A percentile compares a stretch with the other conserved stretches of the same genome.
These are phyloP conservation scores for Calycina marina DNA, from an alignment of 2,329 filamentous ascomycete genomes.

Conservation along the genomic window DNA sequence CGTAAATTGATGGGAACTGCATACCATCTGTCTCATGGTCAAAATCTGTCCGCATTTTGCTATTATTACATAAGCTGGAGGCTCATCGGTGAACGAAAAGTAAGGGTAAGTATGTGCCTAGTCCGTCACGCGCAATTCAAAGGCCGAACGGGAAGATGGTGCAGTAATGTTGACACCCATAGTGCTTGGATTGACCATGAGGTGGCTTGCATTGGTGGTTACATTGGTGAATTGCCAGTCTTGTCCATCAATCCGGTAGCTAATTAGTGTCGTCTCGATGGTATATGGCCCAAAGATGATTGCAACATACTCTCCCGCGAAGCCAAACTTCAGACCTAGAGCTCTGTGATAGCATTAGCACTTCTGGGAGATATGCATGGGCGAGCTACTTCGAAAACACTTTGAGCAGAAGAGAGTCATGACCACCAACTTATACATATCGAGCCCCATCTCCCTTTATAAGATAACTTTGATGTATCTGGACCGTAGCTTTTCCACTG, in stretches of 20 bases:
- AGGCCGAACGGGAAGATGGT: conserved; percentile 30
- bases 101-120: conserved; percentile 33
- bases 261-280: conserved; percentile 31
- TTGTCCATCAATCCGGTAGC: conserved; percentile 40
- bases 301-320: conserved; percentile 13
- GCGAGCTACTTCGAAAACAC: conserved; percentile 15
- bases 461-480: conserved; percentile 38
- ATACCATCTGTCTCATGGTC: conserved; percentile 31
- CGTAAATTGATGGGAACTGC: conserved; percentile 37
- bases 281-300: conserved; percentile 16
- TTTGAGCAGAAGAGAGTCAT: conserved; percentile 22
- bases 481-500: conserved; percentile 35
- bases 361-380: background rate
- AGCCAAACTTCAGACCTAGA: conserved; percentile 16
- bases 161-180: conserved; percentile 29
- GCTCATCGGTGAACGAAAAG: too few species aligned
- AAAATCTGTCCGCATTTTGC: too few species aligned
- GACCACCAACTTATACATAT: conserved; percentile 46
- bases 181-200: conserved; percentile 31
- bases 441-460: conserved; percentile 48
- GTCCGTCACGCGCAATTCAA: conserved; percentile 45
- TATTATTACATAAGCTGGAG: too few species aligned
- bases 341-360: conserved; percentile 22
- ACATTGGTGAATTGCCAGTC: conserved; percentile 49
- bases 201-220: conserved; percentile 37